Base-by-base conservation (phyloP, 805 yeast species). In the Starmerella sirachaensis region DNA sequence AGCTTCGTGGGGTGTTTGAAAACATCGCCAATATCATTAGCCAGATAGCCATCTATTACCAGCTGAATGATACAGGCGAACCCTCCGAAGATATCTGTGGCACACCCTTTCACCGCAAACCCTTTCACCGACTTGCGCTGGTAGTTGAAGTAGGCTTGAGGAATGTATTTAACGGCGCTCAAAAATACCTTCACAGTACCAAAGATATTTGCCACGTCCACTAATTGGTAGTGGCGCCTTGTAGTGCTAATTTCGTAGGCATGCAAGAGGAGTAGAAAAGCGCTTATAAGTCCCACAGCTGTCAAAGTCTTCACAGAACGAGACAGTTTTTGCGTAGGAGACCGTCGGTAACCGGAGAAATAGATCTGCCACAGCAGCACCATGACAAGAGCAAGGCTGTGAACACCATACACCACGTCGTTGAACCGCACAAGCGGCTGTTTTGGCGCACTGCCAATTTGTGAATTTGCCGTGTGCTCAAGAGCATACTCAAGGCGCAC, bases 131-230 rank as follows among this genome's bases (percentile, higher is more conserved):
- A 63, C 29, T 56, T 53, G 22, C 74, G 59, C 33, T 52, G 47
- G 35, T 50, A 50, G 45, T 68, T 69, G 52, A 61, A 61, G 24
- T 56, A 38, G 3, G 68, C 62, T 46, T 69, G 75, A 1, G 75
- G 75, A 5, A 69, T 40, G 45, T 69, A 66, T 49, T 69, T 69
- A 31, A 64, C 53, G 25, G 62, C 57, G 42, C 70, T 65, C 46
- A 67, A 57, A 28, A 54, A 42, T 14, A 69, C 61, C 52, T 69
- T 69, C 44, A 64, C 61, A 29, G 64, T 58, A 2, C 73, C 68
- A 16, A 69, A 52, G 29, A 60, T 50, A 20, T 63, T 47, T 0
- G 69, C 64, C 6, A 68, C 58, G 28, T 62, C 63, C 18, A 67
- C 52, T 31, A 57, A 44, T 43, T 49, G 46, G 39, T 49, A 49